Evolutionary conservation across 768 basidiomycete species (phyloP).

Genomic region (Leccinellum albellum): DNA sequence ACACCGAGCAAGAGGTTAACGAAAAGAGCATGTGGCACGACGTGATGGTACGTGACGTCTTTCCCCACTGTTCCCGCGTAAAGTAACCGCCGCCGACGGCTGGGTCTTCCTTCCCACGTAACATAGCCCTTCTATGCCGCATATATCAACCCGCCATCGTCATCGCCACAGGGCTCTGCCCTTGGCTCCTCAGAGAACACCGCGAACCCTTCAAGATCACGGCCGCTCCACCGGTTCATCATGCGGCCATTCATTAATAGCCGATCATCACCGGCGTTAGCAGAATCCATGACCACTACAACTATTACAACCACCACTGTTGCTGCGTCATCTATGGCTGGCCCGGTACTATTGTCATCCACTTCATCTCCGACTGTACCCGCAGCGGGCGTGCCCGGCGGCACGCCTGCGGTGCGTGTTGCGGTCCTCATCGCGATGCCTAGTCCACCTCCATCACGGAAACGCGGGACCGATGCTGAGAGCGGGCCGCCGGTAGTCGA

Average conservation of each 20-base stretch:
- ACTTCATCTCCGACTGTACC: conserved; percentile 9
- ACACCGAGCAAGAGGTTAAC: conserved; percentile 5
- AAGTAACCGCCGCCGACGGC: background rate
- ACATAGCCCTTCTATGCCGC: conserved; percentile 25
- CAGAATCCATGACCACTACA: background rate
- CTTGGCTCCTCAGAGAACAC: background rate
- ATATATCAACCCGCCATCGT: conserved; percentile 13
- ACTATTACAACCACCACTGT: background rate
- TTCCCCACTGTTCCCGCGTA: background rate
- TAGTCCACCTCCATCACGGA: background rate
- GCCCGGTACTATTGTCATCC: background rate
- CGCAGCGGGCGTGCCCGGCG: background rate
- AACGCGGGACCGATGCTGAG: conserved; percentile 13
- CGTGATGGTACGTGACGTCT: conserved; percentile 23
- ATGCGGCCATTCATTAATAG: conserved; percentile 15
- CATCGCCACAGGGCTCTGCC: conserved; percentile 1
- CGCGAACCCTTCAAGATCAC: conserved; percentile 4
- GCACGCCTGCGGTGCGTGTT: conserved; percentile 31
- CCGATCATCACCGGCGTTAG: conserved; percentile 12
- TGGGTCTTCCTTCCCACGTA: background rate
- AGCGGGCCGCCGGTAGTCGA: conserved; percentile 32
- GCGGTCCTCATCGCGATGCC: conserved; percentile 48
- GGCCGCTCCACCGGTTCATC: conserved; percentile 7
- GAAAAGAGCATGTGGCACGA: conserved; percentile 28
- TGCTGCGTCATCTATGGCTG: conserved; percentile 1